A percentile compares a stretch with the other conserved stretches of the same genome.
These are phyloP conservation scores for Cordyceps sp. DNA, from an alignment of 2,329 filamentous ascomycete genomes.

Conservation along the genomic window DNA sequence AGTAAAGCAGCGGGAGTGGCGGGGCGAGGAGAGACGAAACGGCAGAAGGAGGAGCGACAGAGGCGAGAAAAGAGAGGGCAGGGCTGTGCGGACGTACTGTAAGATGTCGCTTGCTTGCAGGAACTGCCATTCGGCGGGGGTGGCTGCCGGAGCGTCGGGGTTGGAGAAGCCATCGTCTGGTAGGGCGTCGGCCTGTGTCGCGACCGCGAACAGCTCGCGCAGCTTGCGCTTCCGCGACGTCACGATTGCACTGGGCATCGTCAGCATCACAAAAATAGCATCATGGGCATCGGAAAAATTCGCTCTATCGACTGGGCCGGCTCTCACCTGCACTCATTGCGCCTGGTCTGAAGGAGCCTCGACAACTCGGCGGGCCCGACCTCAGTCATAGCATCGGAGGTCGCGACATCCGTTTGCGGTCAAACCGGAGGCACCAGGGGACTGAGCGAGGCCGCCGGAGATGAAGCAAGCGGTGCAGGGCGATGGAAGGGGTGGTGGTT, in stretches of 20 bases:
- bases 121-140: slow-evolving; percentile 35
- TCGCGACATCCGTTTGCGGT: slow-evolving; percentile 52
- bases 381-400: slow-evolving; percentile 55
- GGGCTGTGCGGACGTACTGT: slow-evolving; percentile 30
- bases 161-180: slow-evolving; percentile 41
- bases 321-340: slow-evolving; percentile 43
- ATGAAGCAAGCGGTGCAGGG: slow-evolving; percentile 10
- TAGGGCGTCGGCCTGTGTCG: slow-evolving; percentile 49
- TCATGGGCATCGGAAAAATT: slow-evolving; percentile 31
- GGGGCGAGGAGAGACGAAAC: neutral
- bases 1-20: slow-evolving; percentile 5
- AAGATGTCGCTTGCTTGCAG: slow-evolving; percentile 39
- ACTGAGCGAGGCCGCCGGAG: slow-evolving; percentile 10
- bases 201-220: slow-evolving; percentile 68
- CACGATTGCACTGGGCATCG: slow-evolving; percentile 46
- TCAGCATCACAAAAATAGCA: slow-evolving; percentile 28
- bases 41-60: too few species aligned
- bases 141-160: slow-evolving; percentile 36
- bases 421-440: slow-evolving; percentile 36
- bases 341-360: slow-evolving; percentile 49
- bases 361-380: slow-evolving; percentile 48
- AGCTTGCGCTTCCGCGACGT: slow-evolving; percentile 82
- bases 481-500: slow-evolving; percentile 15
- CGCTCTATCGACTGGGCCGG: slow-evolving; percentile 24
- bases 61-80: slow-evolving; percentile 5